Evolutionary conservation across 2,329 filamentous ascomycete species (phyloP), one percentile per base, ranked within the genome.

Genomic region (Alternaria consortialis): DNA sequence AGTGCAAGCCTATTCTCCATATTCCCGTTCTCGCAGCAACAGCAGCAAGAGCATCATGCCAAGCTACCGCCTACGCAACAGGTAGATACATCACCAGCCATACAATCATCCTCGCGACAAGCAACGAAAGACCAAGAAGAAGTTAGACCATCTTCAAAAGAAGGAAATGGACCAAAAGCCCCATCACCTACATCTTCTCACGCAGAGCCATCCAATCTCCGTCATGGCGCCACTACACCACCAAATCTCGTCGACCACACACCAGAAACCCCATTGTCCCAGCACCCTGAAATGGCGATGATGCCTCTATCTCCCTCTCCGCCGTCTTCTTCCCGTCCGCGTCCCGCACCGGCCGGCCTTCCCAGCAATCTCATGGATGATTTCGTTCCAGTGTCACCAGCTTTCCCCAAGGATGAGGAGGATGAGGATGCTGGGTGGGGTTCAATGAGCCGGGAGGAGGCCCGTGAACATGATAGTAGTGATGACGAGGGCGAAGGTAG

Each of bases 361-460:
- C 75, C 75, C 1, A 70, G 68, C 20, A 72, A 72, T 9, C 56
- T 78, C 1, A 77, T 77, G 74, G 75, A 78, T 39, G 75, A 77
- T 31, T 77, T 71, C 44, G 73, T 78, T 1, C 72, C 75, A 3
- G 66, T 73, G 0, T 70, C 70, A 1, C 72, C 69, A 2, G 51
- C 62, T 4, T 69, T 72, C 12, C 37, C 56, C 17, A 56, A 51
- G 4, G 64, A 69, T 3, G 64, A 67, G 3, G 70, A 74, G 1
- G 72, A 72, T 2, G 72, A 74, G 43, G 73, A 76, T 61, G 75
- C 75, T 3, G 74, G 74, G 4, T 78, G 75, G 75, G 74, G 73
- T 1, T 74, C 76, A 44, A 65, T 77, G 62, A 70, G 65, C 25
- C 48, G 66, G 11, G 71, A 73, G 40, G 73, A 77, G 37, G 69